Evolutionary conservation across 2,329 filamentous ascomycete genomes (phyloP), one percentile per base, ranked within the genome.

Genomic region (Cordyceps tenuipes): DNA sequence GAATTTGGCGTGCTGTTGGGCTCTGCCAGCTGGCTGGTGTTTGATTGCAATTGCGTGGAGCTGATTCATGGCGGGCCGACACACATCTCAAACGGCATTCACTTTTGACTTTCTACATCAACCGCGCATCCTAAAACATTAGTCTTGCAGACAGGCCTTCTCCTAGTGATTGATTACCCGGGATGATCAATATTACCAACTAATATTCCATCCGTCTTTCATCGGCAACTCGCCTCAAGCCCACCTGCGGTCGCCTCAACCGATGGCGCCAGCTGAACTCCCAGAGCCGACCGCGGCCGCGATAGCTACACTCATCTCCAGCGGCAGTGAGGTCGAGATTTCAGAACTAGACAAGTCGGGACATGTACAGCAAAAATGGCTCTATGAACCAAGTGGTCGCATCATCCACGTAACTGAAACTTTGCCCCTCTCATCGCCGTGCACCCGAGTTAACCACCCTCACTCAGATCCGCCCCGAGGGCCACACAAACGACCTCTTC

Each of bases 261-360:
- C 15, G 36, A 50, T 52, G 56, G 23, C 34, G 36, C 48, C 47
- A 15, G 19, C 13, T 17, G 39, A 58, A 17, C 3, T 19, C 15
- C 19, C 39, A 39, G 49, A 8, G 19, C 43, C 15, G 4, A 10
- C 12, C 4, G 29, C 19, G 3, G 31, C 49, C 5, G 12, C 34
- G 17, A 46, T 61, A 15, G 67, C 59, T 63, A 71, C 19, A 63
- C 41, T 61, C 21, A 50, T 61, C 29, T 56, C 51, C 3, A 39
- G 59, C 39, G 47, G 36, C 7, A 23, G 9, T 15, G 47, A 61
- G 3, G 31, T 56, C 12, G 68, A 74, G 29, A 64, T 77, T 3
- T 44, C 66, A 1, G 75, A 77, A 63, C 67, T 73, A 2, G 75
- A 76, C 63, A 75, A 70, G 55, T 71, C 73, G 0, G 75, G 73